Evolutionary conservation across 257 asterid species (phyloP).

Genomic region (Paulownia fortunei): DNA sequence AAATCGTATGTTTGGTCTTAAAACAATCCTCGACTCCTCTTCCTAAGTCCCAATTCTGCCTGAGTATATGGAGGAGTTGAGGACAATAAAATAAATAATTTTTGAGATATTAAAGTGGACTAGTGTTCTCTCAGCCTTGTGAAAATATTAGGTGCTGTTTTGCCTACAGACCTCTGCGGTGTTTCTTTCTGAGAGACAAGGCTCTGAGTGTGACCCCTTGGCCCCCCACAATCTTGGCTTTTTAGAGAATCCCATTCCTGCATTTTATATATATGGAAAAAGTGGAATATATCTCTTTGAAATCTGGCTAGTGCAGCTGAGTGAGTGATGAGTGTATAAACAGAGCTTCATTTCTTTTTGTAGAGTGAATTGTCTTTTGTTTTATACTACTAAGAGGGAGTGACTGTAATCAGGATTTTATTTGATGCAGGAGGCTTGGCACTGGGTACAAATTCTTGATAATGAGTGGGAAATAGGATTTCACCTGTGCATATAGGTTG

Average conservation of each 20-base stretch:
- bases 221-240: not conserved
- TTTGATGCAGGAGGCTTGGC: slow-evolving; percentile 10
- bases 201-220: not conserved
- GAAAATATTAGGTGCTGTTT: not conserved
- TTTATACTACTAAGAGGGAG: not conserved
- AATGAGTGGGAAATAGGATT: slow-evolving; percentile 15
- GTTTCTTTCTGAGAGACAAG: not conserved
- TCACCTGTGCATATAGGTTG: slow-evolving; percentile 1
- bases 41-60: not conserved
- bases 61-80: not conserved
- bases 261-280: not conserved
- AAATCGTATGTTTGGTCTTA: not conserved
- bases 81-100: not conserved
- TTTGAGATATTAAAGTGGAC: not conserved
- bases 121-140: not conserved
- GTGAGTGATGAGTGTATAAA: not conserved
- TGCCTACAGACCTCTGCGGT: not conserved
- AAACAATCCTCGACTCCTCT: not conserved
- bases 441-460: slow-evolving; percentile 9
- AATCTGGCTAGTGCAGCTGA: not conserved
- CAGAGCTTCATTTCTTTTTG: not conserved
- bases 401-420: not conserved
- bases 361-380: not conserved
- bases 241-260: not conserved
- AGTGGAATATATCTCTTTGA: not conserved